Evolutionary conservation across 345 rosid species (phyloP).

Genomic region (Limnanthes douglasii): DNA sequence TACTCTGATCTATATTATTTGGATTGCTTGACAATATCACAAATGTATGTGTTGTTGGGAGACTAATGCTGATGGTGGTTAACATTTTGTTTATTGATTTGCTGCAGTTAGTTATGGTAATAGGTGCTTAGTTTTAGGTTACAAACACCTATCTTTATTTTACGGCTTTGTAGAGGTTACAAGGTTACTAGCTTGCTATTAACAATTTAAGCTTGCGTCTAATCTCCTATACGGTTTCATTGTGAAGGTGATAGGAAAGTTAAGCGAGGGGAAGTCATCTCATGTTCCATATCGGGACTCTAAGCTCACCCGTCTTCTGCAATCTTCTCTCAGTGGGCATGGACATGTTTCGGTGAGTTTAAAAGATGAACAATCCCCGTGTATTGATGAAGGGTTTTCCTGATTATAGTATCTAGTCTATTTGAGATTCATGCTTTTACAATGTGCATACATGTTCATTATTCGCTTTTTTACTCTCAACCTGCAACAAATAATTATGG

Average conservation of each 20-base stretch:
- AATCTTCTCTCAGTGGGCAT: slow-evolving; percentile 91
- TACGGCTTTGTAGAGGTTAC: no score
- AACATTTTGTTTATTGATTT: neutral
- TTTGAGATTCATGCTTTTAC: no score
- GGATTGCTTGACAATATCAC: slow-evolving; percentile 2
- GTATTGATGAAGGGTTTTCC: neutral
- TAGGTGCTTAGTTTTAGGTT: slow-evolving; percentile 1
- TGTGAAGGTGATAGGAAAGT: slow-evolving; percentile 89
- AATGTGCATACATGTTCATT: no score
- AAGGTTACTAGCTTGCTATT: no score
- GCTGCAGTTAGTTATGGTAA: slow-evolving; percentile 3
- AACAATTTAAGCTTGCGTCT: no score
- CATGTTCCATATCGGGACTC: slow-evolving; percentile 99
- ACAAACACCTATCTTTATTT: no score
- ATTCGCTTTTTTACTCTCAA: no score
- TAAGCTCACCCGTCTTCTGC: slow-evolving; percentile 97
- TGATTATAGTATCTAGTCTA: no score
- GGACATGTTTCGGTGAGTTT: slow-evolving; percentile 97
- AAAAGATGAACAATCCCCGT: neutral
- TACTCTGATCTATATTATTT: neutral
- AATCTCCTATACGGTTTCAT: slow-evolving; percentile 10
- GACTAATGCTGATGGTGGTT: slow-evolving; percentile 1
- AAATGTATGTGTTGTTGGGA: slow-evolving; percentile 1
- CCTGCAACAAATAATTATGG: no score
- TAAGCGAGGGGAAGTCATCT: slow-evolving; percentile 97